Evolutionary conservation across 1,139 yeast genomes (phyloP), one percentile per base, ranked within the genome.

Genomic region (Taphrina communis): DNA sequence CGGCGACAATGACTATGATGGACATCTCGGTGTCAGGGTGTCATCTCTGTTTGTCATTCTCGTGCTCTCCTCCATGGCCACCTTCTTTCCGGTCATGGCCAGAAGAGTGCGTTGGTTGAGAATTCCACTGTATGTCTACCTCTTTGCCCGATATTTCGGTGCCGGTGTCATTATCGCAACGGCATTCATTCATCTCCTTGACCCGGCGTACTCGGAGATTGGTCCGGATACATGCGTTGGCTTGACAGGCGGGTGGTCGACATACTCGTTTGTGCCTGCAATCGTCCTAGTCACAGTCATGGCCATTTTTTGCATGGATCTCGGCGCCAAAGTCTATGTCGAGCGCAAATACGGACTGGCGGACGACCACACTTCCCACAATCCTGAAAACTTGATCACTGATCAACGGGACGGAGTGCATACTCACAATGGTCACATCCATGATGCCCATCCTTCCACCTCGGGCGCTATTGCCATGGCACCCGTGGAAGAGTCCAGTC

Each of bases 91-190:
- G 9, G 73, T 74, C 9, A 44, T 72, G 42, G 53, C 73, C 19
- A 71, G 66, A 9, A 59, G 68, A 14, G 48, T 68, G 14, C 61
- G 69, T 6, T 53, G 70, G 51, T 42, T 73, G 57, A 55, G 63
- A 21, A 70, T 85, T 72, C 89, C 86, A 5, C 74, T 80, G 21
- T 83, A 86, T 85, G 83, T 86, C 71, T 89, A 84, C 76, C 86
- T 88, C 74, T 78, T 86, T 65, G 88, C 89, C 68, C 88, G 87
- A 75, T 88, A 82, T 78, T 89, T 89, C 75, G 96, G 95, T 72
- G 86, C 93, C 0, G 96, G 96, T 68, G 95, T 89, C 66, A 89
- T 89, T 75, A 82, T 89, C 17, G 92, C 95, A 1, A 89, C 95
- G 1, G 90, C 92, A 0, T 88, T 89, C 75, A 86, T 89, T 65